Base-by-base conservation (phyloP, 441 rosid species). In the Daphne laureola region DNA sequence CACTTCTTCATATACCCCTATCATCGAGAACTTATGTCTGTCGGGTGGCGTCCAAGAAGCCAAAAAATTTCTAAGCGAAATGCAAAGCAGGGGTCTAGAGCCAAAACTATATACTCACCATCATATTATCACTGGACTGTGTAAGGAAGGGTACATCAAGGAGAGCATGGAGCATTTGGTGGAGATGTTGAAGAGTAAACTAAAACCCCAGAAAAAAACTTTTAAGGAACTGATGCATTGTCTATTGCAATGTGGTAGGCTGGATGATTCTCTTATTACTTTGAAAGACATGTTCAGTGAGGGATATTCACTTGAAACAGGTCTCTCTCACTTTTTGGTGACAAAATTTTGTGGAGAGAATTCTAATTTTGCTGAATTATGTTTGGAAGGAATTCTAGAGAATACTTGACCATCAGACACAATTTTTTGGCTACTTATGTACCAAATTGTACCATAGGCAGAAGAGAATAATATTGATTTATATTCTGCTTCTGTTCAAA, bases 151-250 rank as follows among this genome's bases (percentile, higher is more conserved):
- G 18, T 27, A 45, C 43, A 38, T 45, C 14, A 15, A 42, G 4
- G 78, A 79, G 57, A 76, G 67, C n/a, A 40, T 60, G 63, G 68
- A 72, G 49, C 67, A 71, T 57, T 64, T 76, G 17, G 46, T 43
- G 25, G 51, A 35, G 12, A 69, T 73, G 80, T 54, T 55, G 27
- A 58, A 53, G 58, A 58, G 61, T 41, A 62, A 57, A 41, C 58
- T 65, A 26, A 61, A 23, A 57, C 82, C 76, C 6, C 46, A 23
- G 14, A 26, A 43, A 45, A n/a, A 12, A 17, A 69, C 72, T 47
- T 61, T 66, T 1, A 46, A 56, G 49, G 64, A 49, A 57, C 14
- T 67, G 41, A 17, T 74, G 41, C 31, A 23, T 36, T 45, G 55
- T 49, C 59, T 74, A 16, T 54, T 53, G 3, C 38, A 65, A 55